Percentiles rank a stretch among this genome's conserved stretches.
Conservation (phyloP, 768 basidiomycete genomes). For the Hericium erinaceus region DNA sequence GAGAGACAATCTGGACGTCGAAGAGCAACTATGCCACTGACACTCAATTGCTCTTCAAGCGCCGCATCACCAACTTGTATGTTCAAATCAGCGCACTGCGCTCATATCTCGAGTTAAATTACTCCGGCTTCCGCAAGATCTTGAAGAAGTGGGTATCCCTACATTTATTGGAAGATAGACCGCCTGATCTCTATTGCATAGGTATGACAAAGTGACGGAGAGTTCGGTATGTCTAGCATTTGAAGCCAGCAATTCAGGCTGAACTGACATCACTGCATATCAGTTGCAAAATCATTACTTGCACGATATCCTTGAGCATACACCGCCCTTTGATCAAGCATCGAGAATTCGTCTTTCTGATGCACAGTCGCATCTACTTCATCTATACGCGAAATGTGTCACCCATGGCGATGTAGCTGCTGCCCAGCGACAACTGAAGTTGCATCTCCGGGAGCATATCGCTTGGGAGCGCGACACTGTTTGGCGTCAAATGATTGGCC, state of each 20-base stretch:
- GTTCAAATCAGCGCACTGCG: constrained; percentile 65
- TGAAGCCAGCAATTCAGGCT: not conserved
- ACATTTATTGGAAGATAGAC: not conserved
- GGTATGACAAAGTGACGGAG: constrained; percentile 90
- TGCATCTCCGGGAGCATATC: constrained; percentile 86
- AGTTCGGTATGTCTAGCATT: constrained; percentile 36
- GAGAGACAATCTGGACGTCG: constrained; percentile 66
- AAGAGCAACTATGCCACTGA: constrained; percentile 77
- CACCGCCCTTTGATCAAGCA: constrained; percentile 56
- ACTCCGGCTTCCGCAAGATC: constrained; percentile 91
- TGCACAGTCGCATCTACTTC: constrained; percentile 48
- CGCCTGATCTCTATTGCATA: constrained; percentile 22
- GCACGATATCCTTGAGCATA: constrained; percentile 54
- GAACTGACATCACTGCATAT: constrained; percentile 1
- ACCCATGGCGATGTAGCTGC: constrained; percentile 56
- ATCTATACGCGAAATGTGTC: constrained; percentile 80
- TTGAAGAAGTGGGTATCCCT: constrained; percentile 72
- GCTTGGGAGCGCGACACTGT: constrained; percentile 98
- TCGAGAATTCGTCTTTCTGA: constrained; percentile 56
- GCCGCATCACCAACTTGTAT: constrained; percentile 77
- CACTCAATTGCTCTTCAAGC: constrained; percentile 78
- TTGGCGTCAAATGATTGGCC: constrained; percentile 92
- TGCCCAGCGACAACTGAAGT: constrained; percentile 74
- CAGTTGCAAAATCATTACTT: constrained; percentile 76
- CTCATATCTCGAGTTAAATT: constrained; percentile 87